Evolutionary conservation across 1,284 basidiomycete genomes (phyloP), one percentile per base, ranked within the genome.

Genomic region (Agaricales sp.): DNA sequence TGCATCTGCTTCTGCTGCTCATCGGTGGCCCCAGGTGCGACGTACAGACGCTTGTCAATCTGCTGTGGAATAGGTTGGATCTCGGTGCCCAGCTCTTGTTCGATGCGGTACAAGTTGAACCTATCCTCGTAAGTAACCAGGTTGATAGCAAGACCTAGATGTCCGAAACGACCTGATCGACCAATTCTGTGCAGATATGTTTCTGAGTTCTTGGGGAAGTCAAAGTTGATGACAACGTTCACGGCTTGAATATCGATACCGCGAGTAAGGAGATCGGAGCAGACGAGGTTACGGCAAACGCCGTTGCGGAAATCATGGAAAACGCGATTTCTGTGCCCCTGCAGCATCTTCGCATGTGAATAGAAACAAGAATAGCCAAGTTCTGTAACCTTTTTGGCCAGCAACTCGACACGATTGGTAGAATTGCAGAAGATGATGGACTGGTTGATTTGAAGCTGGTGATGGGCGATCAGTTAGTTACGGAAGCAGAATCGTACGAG

Each of bases 381-480:
- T 62, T 99, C 95, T 16, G 95, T 99, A 58, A 99, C 92, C 71
- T 99, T 99, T 73, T 98, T 97, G 55, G 96, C 96, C 53, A 99
- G 79, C 45, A 99, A 84, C 69, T 99, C 95, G 69, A 99, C 95
- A 55, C 95, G 93, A 74, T 97, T 97, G 60, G 95, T 99, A 54
- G 94, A 97, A 76, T 98, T 98, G 71, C 95, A 98, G 72, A 98
- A 98, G 63, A 98, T 98, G 71, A 98, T 98, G 52, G 93, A 96
- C 73, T 98, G 94, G 70, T 98, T 98, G 77, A 98, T 98, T 89
- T 98, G 94, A 48, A 98, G 82, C 89, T 94, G 63, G n/a, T n/a
- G n/a, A n/a, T n/a, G n/a, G 30, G 16, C 16, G 11, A 12, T 37
- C 30, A 37, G 30, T 37, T 16, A 37, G 30, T 11, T 16, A 37